phyloP scores from a whole-genome alignment of 345 rosid species.

The Luvunga scandens region DNA sequence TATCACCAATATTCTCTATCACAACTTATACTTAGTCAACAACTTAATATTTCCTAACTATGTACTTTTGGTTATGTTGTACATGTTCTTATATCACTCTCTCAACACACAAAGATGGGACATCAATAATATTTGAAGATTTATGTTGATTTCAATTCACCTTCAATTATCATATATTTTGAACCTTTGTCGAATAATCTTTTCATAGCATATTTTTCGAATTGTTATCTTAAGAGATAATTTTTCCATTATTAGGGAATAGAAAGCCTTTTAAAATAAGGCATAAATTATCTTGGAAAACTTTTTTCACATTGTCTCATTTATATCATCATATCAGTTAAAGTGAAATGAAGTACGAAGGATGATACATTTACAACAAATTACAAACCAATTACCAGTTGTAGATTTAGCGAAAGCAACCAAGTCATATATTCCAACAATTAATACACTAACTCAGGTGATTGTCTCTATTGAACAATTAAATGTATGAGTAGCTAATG shows the following conservation, averaged over 20 bases:
- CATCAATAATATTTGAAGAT: not conserved
- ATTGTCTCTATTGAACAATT: not conserved
- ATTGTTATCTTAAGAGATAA: not conserved
- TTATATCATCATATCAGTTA: not conserved
- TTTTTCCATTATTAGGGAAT: not conserved
- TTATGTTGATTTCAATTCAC: not conserved
- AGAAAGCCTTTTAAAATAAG: not conserved
- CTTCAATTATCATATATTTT: not conserved
- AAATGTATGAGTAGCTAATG: not conserved
- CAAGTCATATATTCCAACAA: no score
- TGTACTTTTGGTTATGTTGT: not conserved
- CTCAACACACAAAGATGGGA: not conserved
- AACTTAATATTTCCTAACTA: not conserved
- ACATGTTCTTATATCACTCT: not conserved
- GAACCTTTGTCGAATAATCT: not conserved
- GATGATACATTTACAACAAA: constrained; percentile 1
- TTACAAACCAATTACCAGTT: not conserved
- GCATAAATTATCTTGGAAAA: not conserved
- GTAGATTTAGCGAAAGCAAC: no score
- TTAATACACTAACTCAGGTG: not conserved
- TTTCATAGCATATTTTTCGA: not conserved
- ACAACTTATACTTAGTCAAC: not conserved
- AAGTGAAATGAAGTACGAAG: not conserved
- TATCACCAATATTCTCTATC: not conserved
- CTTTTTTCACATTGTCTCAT: not conserved